These are phyloP conservation scores for Wickerhamiella sorbophila DNA, from an alignment of 805 yeast genomes.

Conservation along the genomic window DNA sequence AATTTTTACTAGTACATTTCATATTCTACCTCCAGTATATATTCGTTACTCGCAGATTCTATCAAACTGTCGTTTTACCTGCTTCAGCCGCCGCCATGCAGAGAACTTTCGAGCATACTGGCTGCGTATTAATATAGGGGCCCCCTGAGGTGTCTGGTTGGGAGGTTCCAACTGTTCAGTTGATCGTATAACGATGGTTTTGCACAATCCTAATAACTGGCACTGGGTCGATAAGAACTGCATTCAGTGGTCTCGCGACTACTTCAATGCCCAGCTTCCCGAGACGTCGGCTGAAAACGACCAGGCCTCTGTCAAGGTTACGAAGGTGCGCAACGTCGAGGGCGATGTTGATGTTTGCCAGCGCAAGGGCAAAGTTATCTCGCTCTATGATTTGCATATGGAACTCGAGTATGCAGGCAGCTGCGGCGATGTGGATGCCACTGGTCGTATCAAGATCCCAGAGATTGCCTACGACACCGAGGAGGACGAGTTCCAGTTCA, in stretches of 20 bases:
- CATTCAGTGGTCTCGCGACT: conserved; percentile 73
- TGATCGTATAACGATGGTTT: conserved; percentile 83
- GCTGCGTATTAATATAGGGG: too few relatives aligned
- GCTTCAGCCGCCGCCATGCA: too few relatives aligned
- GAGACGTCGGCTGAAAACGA: conserved; percentile 33
- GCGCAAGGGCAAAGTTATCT: conserved; percentile 91
- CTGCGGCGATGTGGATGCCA: conserved; percentile 25
- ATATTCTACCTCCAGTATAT: too few relatives aligned
- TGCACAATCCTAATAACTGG: conserved; percentile 97
- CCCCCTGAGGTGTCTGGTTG: too few relatives aligned
- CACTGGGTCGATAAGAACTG: conserved; percentile 99
- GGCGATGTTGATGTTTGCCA: conserved; percentile 97
- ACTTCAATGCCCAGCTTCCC: conserved; percentile 48
- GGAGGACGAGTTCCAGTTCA: conserved; percentile 73
- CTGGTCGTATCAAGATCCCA: conserved; percentile 72
- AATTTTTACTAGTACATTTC: too few relatives aligned
- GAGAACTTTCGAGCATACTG: too few relatives aligned
- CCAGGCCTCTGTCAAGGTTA: conserved; percentile 25
- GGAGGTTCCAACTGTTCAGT: too few relatives aligned
- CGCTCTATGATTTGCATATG: conserved; percentile 68
- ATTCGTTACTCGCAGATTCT: too few relatives aligned
- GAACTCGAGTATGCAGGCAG: conserved; percentile 44
- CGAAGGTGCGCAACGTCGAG: conserved; percentile 46
- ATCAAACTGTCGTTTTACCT: too few relatives aligned
- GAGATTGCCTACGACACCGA: conserved; percentile 91